Base-by-base conservation (phyloP, 768 basidiomycete species). In the Hygrocybe punicea region DNA sequence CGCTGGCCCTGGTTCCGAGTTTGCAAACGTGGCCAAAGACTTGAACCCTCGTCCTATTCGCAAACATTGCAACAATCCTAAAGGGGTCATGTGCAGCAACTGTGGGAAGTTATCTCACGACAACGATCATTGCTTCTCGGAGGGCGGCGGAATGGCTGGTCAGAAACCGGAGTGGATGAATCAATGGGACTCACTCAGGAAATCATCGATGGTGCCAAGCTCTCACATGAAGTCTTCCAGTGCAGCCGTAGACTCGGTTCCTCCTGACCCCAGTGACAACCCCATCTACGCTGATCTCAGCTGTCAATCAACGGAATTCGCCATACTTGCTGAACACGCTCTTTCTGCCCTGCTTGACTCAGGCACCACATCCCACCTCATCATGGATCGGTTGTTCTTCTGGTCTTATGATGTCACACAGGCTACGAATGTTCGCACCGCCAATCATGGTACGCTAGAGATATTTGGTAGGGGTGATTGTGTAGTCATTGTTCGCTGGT, bases 291-390 rank as follows among this genome's bases (percentile, higher is more conserved):
- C 40, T 4, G 48, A 49, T 3, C 29, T 49, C 21, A 49, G 23
- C 48, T 14, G 23, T 21, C 8, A 6, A 23, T 13, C 48, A n/a
- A n/a, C 8, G 4, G 48, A 49, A n/a, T 49, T 24, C 29, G 23
- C 48, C 1, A 7, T 10, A 8, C 3, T 49, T 14, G 10, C 29
- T 10, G 8, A 49, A 2, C 11, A 24, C n/a, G 16, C 7, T 23
- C 29, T 29, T 21, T 24, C 48, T 11, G 29, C 48, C 9, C 8
- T 49, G 21, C 48, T 49, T 6, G 68, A 70, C 29, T 68, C 64
- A 9, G 69, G 68, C 0, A 63, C 59, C 13, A 65, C 58, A 0
- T 52, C 61, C 9, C 66, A 68, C n/a, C 57, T 69, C 14, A 55
- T 70, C 34, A 9, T 24, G 0, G 62, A 68, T 25, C 33, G 46